phyloP scores from a whole-genome alignment of 371 early-diverging fungal species.

The Encephalitozoon romaleae region DNA sequence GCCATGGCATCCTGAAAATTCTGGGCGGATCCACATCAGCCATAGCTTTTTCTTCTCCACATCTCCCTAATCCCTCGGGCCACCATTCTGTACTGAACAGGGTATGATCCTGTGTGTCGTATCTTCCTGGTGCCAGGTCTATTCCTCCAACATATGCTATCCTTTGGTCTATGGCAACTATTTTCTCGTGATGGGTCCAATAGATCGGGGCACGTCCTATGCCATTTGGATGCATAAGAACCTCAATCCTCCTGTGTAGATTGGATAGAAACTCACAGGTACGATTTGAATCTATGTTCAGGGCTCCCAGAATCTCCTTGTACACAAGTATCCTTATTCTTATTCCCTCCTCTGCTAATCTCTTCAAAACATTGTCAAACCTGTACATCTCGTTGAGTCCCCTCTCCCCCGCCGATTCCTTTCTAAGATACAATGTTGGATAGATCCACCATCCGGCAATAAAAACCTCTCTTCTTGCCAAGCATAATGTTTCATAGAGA shows the following conservation, averaged over 20 bases:
- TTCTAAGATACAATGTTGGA: constrained; percentile 65
- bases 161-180: constrained; percentile 70
- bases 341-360: constrained; percentile 75
- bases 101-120: constrained; percentile 70
- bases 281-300: constrained; percentile 70
- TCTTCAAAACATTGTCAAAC: constrained; percentile 69
- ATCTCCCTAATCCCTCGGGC: neutral
- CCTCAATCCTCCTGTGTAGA: constrained; percentile 70
- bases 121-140: constrained; percentile 80
- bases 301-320: constrained; percentile 72
- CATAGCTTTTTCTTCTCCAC: neutral
- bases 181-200: constrained; percentile 71
- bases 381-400: constrained; percentile 68
- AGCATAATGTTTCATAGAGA: constrained; percentile 68
- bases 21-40: no score
- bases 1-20: constrained; percentile 80
- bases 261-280: constrained; percentile 69
- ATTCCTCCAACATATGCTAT: constrained; percentile 78
- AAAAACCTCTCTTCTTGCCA: constrained; percentile 68
- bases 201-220: constrained; percentile 65
- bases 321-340: constrained; percentile 76
- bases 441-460: constrained; percentile 75
- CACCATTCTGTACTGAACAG: constrained; percentile 65
- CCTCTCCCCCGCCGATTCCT: constrained; percentile 62
- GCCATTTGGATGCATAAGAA: constrained; percentile 59